A percentile compares a stretch with the other conserved stretches of the same genome.
Evolutionary conservation across 805 yeast genomes (phyloP).

Genomic region (Nakazawaea siamensis): DNA sequence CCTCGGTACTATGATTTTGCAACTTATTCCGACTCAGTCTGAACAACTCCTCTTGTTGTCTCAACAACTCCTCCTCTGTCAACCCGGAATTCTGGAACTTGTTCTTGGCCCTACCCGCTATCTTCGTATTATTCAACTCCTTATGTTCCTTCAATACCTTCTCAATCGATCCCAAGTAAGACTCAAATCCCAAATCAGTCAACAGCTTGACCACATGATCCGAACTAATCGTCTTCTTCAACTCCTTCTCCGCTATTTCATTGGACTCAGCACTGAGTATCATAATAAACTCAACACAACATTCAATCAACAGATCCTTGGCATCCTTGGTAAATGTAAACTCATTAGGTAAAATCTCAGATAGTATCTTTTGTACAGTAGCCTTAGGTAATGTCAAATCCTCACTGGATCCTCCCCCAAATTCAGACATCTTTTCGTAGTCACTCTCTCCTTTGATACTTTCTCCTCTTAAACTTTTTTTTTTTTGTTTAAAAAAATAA

Average conservation of each 20-base stretch:
- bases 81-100: slow-evolving; percentile 91
- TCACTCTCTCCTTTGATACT: neutral
- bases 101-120: slow-evolving; percentile 84
- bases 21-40: slow-evolving; percentile 34
- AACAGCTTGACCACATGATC: slow-evolving; percentile 92
- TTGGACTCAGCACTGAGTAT: slow-evolving; percentile 87
- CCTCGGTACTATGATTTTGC: slow-evolving; percentile 17
- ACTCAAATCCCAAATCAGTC: slow-evolving; percentile 77
- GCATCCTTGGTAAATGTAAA: slow-evolving; percentile 87
- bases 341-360: slow-evolving; percentile 86
- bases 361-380: slow-evolving; percentile 89
- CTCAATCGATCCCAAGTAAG: slow-evolving; percentile 75
- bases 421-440: slow-evolving; percentile 8
- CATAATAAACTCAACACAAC: slow-evolving; percentile 95
- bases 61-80: slow-evolving; percentile 83
- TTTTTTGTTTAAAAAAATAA: neutral
- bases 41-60: slow-evolving; percentile 89
- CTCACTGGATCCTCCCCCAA: slow-evolving; percentile 13
- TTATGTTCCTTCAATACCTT: slow-evolving; percentile 80
- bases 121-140: slow-evolving; percentile 59
- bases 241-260: slow-evolving; percentile 93
- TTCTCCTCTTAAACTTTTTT: neutral
- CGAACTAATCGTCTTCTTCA: slow-evolving; percentile 92
- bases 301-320: slow-evolving; percentile 89
- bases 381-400: slow-evolving; percentile 45